A percentile compares a stretch with the other conserved stretches of the same genome.
Evolutionary conservation across 2,329 filamentous ascomycete genomes (phyloP).

Genomic region (Paracorniculantispora psalliotae): DNA sequence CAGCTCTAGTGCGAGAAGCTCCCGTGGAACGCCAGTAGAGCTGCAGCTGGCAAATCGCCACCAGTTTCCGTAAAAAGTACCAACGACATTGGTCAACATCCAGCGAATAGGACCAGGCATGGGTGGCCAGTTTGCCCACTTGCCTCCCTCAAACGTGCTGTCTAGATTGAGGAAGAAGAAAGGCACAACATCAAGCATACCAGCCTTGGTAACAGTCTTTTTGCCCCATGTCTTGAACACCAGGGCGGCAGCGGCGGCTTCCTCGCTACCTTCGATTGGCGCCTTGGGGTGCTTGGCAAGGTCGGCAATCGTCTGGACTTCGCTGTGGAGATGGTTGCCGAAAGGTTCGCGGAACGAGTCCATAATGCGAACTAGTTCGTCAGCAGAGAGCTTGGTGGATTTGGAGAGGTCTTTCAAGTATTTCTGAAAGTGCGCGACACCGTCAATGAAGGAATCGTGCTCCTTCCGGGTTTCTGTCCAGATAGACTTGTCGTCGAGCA

Average conservation of each 20-base stretch:
- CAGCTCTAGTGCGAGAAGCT: constrained; percentile 44
- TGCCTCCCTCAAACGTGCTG: constrained; percentile 51
- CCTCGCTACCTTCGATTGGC: constrained; percentile 40
- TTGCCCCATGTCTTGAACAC: constrained; percentile 59
- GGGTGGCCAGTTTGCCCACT: constrained; percentile 60
- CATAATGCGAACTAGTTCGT: constrained; percentile 46
- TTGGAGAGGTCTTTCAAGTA: constrained; percentile 43
- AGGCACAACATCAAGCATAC: constrained; percentile 54
- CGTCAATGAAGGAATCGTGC: constrained; percentile 49
- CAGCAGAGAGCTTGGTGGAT: constrained; percentile 38
- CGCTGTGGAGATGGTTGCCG: constrained; percentile 50
- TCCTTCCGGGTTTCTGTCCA: constrained; percentile 50
- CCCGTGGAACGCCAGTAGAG: constrained; percentile 44
- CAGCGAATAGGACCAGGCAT: constrained; percentile 57
- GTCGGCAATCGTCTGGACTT: constrained; percentile 47
- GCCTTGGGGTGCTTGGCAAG: constrained; percentile 47
- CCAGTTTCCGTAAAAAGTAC: constrained; percentile 50
- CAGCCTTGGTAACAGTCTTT: constrained; percentile 57
- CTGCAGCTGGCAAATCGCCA: constrained; percentile 65
- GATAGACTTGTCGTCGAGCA: constrained; percentile 45
- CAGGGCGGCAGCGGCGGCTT: constrained; percentile 39
- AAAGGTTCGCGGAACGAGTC: constrained; percentile 45
- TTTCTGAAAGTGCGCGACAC: constrained; percentile 45
- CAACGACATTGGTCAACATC: constrained; percentile 54
- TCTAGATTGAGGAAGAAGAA: constrained; percentile 63